Evolutionary conservation across 2,329 filamentous ascomycete genomes (phyloP), one percentile per base, ranked within the genome.

Genomic region (Neonectria ditissima): DNA sequence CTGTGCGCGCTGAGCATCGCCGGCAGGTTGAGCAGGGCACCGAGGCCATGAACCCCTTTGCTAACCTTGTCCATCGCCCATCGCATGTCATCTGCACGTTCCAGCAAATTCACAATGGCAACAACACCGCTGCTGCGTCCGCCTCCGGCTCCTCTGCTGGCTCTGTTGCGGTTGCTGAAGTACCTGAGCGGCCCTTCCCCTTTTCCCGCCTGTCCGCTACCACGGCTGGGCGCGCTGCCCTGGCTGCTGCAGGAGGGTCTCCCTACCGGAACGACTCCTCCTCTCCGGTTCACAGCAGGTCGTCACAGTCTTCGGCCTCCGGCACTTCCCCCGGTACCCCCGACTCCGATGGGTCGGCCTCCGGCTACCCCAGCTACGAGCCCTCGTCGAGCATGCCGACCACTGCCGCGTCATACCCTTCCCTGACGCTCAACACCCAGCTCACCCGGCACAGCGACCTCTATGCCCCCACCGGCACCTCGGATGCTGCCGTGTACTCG

Each of bases 201-300:
- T 2, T 20, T n/a, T 20, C 37, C 37, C 37, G 37, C 16, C 6
- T 20, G n/a, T 20, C 16, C 9, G 11, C 30, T 3, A 51, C 60
- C 41, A 69, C 73, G 1, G 56, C 60, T 13, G 63, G 62, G 20
- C 65, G 69, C 24, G 41, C 59, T n/a, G 48, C 65, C 10, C 26
- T 75, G 47, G 51, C 70, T 4, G 70, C 62, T 32, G 66, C 66
- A 26, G 58, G 65, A 48, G 57, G 64, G 10, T 65, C 61, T 45
- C 67, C 68, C 28, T 75, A 72, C 62, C 74, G 73, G 55, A 69
- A 69, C 59, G 74, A 73, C 37, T 68, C 74, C 32, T 60, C 66
- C 9, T 71, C 72, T 18, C 69, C 73, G 1, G 47, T 64, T 50
- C 75, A 74, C 59, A 69, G 63, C 61, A 68, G 51, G 22, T 68